phyloP scores from a whole-genome alignment of 108 stramenopile species.

The Conticribra guillardii region DNA sequence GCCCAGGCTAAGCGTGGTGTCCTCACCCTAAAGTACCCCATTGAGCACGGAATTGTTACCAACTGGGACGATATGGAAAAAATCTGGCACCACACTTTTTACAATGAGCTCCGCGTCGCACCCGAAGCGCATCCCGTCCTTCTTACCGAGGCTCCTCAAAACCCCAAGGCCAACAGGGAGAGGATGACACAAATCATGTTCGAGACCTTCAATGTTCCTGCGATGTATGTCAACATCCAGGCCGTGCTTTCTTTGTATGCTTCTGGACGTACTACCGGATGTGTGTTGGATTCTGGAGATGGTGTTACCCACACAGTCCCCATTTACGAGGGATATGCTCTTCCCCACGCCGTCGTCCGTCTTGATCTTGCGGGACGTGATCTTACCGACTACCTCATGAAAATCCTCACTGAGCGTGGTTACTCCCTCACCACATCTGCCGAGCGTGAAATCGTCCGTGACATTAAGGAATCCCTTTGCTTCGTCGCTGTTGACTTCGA shows the following conservation, averaged over 20 bases:
- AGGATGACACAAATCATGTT: conserved; percentile 99
- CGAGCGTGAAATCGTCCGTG: conserved; percentile 94
- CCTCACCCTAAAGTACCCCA: conserved; percentile 99
- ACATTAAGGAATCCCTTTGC: conserved; percentile 92
- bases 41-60: conserved; percentile 99
- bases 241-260: conserved; percentile 96
- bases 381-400: conserved; percentile 95
- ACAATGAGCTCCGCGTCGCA: conserved; percentile 96
- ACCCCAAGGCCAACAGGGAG: conserved; percentile 99
- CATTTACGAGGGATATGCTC: conserved; percentile 96
- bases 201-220: conserved; percentile 99
- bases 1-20: conserved; percentile 98
- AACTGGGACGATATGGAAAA: conserved; percentile 99
- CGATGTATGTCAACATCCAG: conserved; percentile 99
- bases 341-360: conserved; percentile 96
- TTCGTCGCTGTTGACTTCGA: conserved; percentile 94
- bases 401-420: conserved; percentile 93
- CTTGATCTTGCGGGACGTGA: conserved; percentile 94
- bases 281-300: conserved; percentile 94
- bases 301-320: conserved; percentile 96
- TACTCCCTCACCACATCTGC: conserved; percentile 94
- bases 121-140: conserved; percentile 99
- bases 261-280: conserved; percentile 95
- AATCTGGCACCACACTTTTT: conserved; percentile 99
- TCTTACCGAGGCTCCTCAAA: conserved; percentile 99